These are phyloP conservation scores for Verticillium alfalfae DNA, from an alignment of 2,329 filamentous ascomycete genomes.

Conservation along the genomic window DNA sequence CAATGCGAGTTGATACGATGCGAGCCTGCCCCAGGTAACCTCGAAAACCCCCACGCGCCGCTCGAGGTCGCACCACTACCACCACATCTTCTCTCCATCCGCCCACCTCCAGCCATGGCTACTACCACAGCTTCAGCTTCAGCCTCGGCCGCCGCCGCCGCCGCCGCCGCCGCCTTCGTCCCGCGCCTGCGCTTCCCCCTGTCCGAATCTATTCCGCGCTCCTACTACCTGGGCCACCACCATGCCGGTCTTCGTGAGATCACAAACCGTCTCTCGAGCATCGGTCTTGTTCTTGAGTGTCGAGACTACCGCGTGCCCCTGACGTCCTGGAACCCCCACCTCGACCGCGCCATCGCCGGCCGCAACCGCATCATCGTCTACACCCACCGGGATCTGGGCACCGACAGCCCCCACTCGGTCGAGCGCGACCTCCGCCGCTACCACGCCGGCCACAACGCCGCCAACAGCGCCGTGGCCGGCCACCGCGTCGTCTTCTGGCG, in stretches of 20 bases:
- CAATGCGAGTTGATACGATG: neutral
- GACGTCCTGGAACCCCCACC: slow-evolving; percentile 82
- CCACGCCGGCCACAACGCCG: slow-evolving; percentile 3
- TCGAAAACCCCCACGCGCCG: neutral
- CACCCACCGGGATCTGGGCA: slow-evolving; percentile 78
- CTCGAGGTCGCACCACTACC: neutral
- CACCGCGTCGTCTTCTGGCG: slow-evolving; percentile 37
- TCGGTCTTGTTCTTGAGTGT: slow-evolving; percentile 89
- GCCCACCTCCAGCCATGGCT: neutral
- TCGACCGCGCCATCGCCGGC: slow-evolving; percentile 71
- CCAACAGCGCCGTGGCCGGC: slow-evolving; percentile 5
- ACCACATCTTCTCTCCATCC: neutral
- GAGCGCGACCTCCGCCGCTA: slow-evolving; percentile 22
- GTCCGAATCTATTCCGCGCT: slow-evolving; percentile 70
- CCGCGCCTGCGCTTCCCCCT: slow-evolving; percentile 65
- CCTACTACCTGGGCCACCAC: slow-evolving; percentile 95
- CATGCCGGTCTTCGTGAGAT: slow-evolving; percentile 74
- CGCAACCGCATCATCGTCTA: slow-evolving; percentile 79
- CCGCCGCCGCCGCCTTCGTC: slow-evolving; percentile 49
- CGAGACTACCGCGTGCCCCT: slow-evolving; percentile 88
- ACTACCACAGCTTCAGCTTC: neutral
- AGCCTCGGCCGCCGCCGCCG: too few species aligned
- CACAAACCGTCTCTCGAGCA: slow-evolving; percentile 70
- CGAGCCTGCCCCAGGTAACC: neutral
- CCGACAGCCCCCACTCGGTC: slow-evolving; percentile 19